Evolutionary conservation across 345 rosid species (phyloP).

Genomic region (Geranium brycei): DNA sequence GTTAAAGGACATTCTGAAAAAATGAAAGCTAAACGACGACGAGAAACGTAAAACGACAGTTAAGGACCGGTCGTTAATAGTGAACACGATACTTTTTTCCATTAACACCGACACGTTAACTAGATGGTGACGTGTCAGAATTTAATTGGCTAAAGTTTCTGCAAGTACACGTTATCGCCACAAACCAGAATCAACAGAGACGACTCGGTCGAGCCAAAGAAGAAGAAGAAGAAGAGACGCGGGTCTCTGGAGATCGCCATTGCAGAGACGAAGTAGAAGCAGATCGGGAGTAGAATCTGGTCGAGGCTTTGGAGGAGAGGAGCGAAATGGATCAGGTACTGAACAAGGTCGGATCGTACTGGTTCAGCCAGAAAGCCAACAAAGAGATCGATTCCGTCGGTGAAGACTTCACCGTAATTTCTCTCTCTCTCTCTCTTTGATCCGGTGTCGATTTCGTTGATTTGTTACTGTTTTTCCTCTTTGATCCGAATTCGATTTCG

Average conservation of each 20-base stretch:
- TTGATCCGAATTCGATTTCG: background rate
- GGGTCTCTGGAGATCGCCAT: background rate
- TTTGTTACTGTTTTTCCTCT: background rate
- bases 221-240: background rate
- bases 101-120: background rate
- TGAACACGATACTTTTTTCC: background rate
- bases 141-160: background rate
- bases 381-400: conserved; percentile 75
- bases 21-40: background rate
- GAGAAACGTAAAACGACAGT: background rate
- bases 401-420: conserved; percentile 58
- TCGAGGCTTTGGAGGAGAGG: background rate
- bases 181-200: too few relatives aligned
- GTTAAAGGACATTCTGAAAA: too few relatives aligned
- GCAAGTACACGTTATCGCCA: background rate
- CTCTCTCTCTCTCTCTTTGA: background rate
- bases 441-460: background rate
- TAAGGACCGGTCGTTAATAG: background rate
- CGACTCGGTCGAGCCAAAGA: too few relatives aligned
- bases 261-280: background rate
- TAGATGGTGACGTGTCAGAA: background rate
- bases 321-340: conserved; percentile 67
- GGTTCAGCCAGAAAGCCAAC: conserved; percentile 64
- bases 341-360: conserved; percentile 82
- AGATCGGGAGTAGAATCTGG: background rate